These are phyloP conservation scores for Lipomyces spencermartinsiae DNA, from an alignment of 805 yeast genomes.

Conservation along the genomic window DNA sequence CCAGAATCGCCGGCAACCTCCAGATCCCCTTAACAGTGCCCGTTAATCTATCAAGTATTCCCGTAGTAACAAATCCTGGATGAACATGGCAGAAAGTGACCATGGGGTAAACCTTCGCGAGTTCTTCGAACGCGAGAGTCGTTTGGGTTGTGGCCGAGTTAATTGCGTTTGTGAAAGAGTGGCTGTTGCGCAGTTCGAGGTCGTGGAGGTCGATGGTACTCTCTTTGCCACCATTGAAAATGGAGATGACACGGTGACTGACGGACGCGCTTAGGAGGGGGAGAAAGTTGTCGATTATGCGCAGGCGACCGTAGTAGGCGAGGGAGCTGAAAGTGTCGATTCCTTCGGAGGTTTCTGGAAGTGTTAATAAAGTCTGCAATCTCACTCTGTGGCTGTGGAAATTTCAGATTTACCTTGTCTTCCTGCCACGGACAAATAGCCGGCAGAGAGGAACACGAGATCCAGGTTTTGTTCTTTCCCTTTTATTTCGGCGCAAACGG, in stretches of 20 bases:
- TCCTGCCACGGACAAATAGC: constrained; percentile 1
- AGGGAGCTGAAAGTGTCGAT: constrained; percentile 2
- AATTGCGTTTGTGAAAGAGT: not conserved
- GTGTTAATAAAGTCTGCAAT: not conserved
- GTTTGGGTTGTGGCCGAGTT: not conserved
- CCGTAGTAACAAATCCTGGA: not conserved
- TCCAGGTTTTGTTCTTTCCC: constrained; percentile 3
- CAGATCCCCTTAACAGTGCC: not conserved
- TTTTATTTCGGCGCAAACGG: constrained; percentile 6
- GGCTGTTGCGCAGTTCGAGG: not conserved
- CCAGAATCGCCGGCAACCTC: constrained; percentile 1
- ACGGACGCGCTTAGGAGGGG: not conserved
- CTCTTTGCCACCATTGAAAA: not conserved
- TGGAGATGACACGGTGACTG: constrained; percentile 2
- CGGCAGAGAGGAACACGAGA: constrained; percentile 10
- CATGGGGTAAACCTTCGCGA: not conserved
- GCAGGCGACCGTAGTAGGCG: constrained; percentile 6
- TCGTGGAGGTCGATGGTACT: not conserved
- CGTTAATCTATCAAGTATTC: not conserved
- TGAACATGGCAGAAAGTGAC: constrained; percentile 1
- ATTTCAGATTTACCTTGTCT: not conserved
- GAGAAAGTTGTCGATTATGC: constrained; percentile 3
- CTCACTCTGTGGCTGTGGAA: not conserved
- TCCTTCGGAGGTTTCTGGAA: not conserved
- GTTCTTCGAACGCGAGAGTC: constrained; percentile 6